A percentile compares a stretch with the other conserved stretches of the same genome.
Evolutionary conservation across 2,329 filamentous ascomycete species (phyloP).

Genomic region (Colletotrichum sp.): DNA sequence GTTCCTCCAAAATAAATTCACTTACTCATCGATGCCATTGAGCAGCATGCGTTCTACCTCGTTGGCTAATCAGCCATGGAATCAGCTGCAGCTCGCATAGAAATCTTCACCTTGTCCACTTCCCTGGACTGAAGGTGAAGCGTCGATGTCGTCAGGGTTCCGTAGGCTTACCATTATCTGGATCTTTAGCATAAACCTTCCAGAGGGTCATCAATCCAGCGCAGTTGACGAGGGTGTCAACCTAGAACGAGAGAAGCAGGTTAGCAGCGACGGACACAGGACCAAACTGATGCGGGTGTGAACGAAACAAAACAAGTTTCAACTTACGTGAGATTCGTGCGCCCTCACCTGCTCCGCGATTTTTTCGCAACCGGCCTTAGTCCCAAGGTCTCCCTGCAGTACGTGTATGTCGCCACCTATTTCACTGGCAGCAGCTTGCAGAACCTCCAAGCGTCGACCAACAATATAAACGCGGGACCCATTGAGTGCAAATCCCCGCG

Average conservation of each 20-base stretch:
- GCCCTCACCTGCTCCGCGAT: conserved; percentile 25
- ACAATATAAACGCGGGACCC: conserved; percentile 52
- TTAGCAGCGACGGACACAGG: not conserved
- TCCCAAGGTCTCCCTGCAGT: conserved; percentile 30
- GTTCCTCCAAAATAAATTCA: not conserved
- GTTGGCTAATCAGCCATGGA: conserved; percentile 4
- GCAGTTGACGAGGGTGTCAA: conserved; percentile 31
- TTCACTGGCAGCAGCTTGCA: conserved; percentile 37
- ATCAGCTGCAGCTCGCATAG: not conserved
- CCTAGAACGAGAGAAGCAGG: not conserved
- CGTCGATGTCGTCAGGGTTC: not conserved
- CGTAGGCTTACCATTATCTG: conserved; percentile 18
- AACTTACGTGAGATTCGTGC: conserved; percentile 25
- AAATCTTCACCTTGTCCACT: not conserved
- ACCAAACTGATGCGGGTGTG: not conserved
- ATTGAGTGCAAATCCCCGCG: conserved; percentile 45
- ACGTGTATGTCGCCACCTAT: conserved; percentile 27
- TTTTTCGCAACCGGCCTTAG: conserved; percentile 27
- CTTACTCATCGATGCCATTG: conserved; percentile 25
- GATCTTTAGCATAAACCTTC: conserved; percentile 21
- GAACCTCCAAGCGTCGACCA: conserved; percentile 44
- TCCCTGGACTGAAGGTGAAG: not conserved
- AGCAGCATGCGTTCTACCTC: conserved; percentile 24
- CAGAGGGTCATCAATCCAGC: conserved; percentile 29
- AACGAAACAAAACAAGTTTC: not conserved